Percentiles rank a stretch among this genome's conserved stretches.
phyloP scores from a whole-genome alignment of 345 rosid genomes.

The Zanthoxylum bungeanum region DNA sequence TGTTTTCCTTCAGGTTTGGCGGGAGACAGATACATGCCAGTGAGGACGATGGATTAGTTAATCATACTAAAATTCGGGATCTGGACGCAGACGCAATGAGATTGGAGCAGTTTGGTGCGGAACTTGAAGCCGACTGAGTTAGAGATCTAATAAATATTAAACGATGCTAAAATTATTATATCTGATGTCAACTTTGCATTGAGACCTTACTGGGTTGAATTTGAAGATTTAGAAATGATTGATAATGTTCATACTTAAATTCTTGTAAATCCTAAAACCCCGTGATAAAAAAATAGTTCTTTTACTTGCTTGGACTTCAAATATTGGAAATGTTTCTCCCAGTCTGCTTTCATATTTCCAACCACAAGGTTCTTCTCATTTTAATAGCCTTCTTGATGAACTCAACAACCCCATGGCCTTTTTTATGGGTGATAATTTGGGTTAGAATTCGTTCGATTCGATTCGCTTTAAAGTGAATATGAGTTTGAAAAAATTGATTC shows the following conservation, averaged over 20 bases:
- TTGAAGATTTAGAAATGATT: not conserved
- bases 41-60: conserved; percentile 75
- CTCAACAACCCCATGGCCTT: no score
- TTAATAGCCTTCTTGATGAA: no score
- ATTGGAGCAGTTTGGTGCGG: conserved; percentile 85
- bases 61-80: conserved; percentile 74
- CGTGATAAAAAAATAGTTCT: no score
- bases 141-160: not conserved
- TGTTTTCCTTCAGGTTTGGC: conserved; percentile 61
- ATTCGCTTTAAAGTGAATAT: no score
- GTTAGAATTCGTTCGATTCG: no score
- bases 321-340: no score
- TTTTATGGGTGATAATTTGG: no score
- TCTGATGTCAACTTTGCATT: conserved; percentile 15
- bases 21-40: conserved; percentile 80
- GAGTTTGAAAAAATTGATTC: no score
- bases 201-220: not conserved
- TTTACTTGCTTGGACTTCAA: no score
- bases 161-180: not conserved
- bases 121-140: conserved; percentile 75
- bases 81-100: conserved; percentile 56
- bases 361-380: no score
- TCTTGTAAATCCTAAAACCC: no score
- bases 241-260: not conserved
- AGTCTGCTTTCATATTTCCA: no score